Base-by-base conservation (phyloP, 2,329 filamentous ascomycete genomes). In the Botrytis elliptica region DNA sequence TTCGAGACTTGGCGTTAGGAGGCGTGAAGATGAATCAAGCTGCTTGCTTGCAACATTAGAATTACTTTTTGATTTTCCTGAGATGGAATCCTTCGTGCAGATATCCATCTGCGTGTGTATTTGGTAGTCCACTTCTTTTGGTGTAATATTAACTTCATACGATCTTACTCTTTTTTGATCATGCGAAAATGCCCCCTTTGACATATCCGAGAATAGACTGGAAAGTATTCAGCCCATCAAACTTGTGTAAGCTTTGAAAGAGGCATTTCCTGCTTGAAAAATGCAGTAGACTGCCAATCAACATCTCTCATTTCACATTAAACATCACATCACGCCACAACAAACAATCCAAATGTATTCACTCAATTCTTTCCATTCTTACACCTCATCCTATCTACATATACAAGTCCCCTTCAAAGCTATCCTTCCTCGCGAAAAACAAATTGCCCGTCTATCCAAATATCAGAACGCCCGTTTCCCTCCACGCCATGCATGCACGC, bases 11-110 rank as follows among this genome's bases (percentile, higher is more conserved):
- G 68, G 68, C 68, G 68, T 70, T 70, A 49, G 1, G 67, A 40
- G 40, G 40, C 40, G 60, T 63, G 60, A 40, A 33, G 44, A 42
- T 20, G 25, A 36, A 46, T 16, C 55, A 70, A 29, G 55, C 42
- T 25, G 52, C 42, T 64, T 38, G 40, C 59, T 64, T 70, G 40
- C 68, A 70, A 46, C 49, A 64, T 49, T 70, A 70, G 68, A 70
- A 46, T 25, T 62, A 38, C 8, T 40, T 29, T 68, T 64, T 64
- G 12, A 36, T 63, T 63, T 49, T 29, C 55, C 18, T 16, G 49
- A 69, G 38, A 42, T 29, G 65, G 38, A 33, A 33, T 25, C 12
- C 12, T 22, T 57, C n/a, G 8, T 16, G 49, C 25, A 57, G 10
- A 69, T 44, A 42, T 57, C 59, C 1, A 40, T 57, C 49, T 68